Conservation (phyloP, 768 basidiomycete species). For the Exsudoporus frostii region DNA sequence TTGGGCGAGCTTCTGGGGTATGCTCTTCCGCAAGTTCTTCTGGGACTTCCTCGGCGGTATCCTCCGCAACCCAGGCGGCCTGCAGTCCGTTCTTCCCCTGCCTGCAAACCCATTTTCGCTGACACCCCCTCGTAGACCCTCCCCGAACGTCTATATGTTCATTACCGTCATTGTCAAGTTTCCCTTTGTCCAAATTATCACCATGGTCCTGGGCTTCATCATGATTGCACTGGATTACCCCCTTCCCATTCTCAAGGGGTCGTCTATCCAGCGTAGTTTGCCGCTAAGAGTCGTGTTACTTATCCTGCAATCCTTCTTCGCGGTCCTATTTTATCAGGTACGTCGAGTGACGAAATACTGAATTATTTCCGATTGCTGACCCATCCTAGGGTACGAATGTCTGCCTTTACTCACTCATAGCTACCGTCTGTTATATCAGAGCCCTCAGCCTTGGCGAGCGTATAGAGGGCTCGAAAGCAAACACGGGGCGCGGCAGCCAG, state of each 20-base stretch:
- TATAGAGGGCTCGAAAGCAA: constrained; percentile 62
- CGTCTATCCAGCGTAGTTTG: constrained; percentile 63
- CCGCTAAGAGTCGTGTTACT: constrained; percentile 60
- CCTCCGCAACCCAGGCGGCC: constrained; percentile 71
- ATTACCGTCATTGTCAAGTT: constrained; percentile 70
- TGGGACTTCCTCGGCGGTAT: constrained; percentile 91
- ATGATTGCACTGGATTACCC: constrained; percentile 74
- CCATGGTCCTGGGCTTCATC: constrained; percentile 56
- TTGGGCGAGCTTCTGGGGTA: constrained; percentile 78
- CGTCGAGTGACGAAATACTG: constrained; percentile 10
- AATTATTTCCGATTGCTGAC: neutral
- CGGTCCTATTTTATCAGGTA: constrained; percentile 77
- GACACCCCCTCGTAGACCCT: constrained; percentile 43
- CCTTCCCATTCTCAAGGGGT: constrained; percentile 51
- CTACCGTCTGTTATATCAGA: constrained; percentile 61
- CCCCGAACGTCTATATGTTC: constrained; percentile 59
- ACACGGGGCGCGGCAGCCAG: constrained; percentile 54
- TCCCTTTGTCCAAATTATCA: constrained; percentile 70
- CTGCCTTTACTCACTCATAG: constrained; percentile 75
- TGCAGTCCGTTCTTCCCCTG: constrained; percentile 54
- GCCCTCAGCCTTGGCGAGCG: constrained; percentile 66
- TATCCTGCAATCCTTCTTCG: constrained; percentile 57
- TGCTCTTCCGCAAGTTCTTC: constrained; percentile 91
- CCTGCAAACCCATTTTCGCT: neutral
- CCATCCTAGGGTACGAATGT: constrained; percentile 75